Evolutionary conservation across 2,329 filamentous ascomycete species (phyloP), one percentile per base, ranked within the genome.

Genomic region (Aspergillus alliaceus): DNA sequence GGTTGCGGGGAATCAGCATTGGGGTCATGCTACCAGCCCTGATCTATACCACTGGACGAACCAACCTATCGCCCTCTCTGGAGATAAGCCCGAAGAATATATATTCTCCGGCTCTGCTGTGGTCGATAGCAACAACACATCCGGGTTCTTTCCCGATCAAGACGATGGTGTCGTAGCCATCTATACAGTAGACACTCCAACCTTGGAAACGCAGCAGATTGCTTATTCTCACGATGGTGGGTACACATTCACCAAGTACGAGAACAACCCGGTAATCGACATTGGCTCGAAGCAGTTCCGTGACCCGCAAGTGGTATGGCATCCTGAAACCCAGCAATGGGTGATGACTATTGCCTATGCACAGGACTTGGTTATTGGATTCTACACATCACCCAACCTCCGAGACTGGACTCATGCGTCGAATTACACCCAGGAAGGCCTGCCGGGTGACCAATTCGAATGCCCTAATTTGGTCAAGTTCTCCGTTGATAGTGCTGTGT

Each of bases 41-140:
- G 86, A 89, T 63, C 73, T 89, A 1, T 88, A 86, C 67, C 81
- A 82, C 58, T 89, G 86, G 86, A 76, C 75, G 1, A 87, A 88
- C 59, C 85, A 88, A 65, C 81, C 82, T 6, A 85, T 88, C 59
- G 85, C 85, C 11, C 72, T 89, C 11, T 81, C 75, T 34, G 80
- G 81, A 0, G 76, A 77, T 0, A 71, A 77, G 18, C 65, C 77
- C 15, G 71, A 67, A 1, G 69, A 74, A 4, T 77, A 68, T 34
- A 78, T 84, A 32, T 84, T 80, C 59, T 82, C 81, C 0, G 83
- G 85, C 24, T 86, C 82, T 22, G 79, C 76, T 7, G 85, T 88
- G 1, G 71, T 86, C 15, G 86, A 89, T 64, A 69, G 69, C 6
- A 83, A 88, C 67, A 88, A 89, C 66, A 87, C 85, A 0, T 86